These are phyloP conservation scores for Colletotrichum spaethianum DNA, from an alignment of 2,329 filamentous ascomycete genomes.

Conservation along the genomic window DNA sequence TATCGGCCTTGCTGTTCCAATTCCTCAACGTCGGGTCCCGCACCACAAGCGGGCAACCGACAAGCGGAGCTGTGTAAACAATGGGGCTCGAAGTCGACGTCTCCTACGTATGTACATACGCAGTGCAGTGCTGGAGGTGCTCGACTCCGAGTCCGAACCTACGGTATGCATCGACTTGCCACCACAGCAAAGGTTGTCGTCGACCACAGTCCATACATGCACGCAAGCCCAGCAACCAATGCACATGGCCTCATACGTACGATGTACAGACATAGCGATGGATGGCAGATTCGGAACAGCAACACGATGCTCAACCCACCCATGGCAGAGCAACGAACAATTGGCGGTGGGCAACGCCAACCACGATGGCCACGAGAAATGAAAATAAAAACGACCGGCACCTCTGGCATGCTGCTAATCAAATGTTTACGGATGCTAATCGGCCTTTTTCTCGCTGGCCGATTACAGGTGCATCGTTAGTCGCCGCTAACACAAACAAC, in stretches of 20 bases:
- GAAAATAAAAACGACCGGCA: conserved; percentile 3
- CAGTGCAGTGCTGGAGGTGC: neutral
- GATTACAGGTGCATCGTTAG: conserved; percentile 56
- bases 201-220: conserved; percentile 20
- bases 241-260: conserved; percentile 33
- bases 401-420: conserved; percentile 29
- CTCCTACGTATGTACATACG: neutral
- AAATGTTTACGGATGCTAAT: conserved; percentile 21
- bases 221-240: conserved; percentile 24
- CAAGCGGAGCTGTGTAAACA: conserved; percentile 48
- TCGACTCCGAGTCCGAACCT: conserved; percentile 22
- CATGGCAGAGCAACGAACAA: conserved; percentile 17
- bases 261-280: conserved; percentile 23
- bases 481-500: conserved; percentile 53
- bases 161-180: neutral
- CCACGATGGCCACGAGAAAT: neutral
- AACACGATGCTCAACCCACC: conserved; percentile 16
- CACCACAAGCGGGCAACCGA: conserved; percentile 47
- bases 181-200: conserved; percentile 10
- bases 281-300: conserved; percentile 4
- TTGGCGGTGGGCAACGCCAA: conserved; percentile 25
- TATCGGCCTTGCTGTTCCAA: conserved; percentile 27
- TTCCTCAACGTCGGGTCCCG: conserved; percentile 39
- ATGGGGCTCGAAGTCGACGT: conserved; percentile 9
- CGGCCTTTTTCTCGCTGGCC: conserved; percentile 46